Conservation (phyloP, 768 basidiomycete species). For the Amanita rubescens region DNA sequence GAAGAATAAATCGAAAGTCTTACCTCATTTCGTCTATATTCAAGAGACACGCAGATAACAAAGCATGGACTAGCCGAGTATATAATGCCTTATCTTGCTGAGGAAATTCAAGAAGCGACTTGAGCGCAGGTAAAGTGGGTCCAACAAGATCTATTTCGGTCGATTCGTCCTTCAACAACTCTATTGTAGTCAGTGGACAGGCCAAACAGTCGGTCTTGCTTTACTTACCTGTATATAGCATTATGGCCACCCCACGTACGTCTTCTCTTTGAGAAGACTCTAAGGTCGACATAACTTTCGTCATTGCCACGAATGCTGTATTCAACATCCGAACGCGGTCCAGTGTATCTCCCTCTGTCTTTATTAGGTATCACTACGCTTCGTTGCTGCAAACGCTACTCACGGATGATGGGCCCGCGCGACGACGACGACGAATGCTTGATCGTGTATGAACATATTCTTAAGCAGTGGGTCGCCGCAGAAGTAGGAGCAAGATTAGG, state of each 20-base stretch:
- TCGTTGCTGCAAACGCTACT: conserved; percentile 9
- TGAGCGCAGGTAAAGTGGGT: conserved; percentile 75
- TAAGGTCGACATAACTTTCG: conserved; percentile 49
- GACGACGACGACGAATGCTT: conserved; percentile 60
- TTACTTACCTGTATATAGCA: conserved; percentile 64
- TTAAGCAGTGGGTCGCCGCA: conserved; percentile 60
- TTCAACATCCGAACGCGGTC: conserved; percentile 62
- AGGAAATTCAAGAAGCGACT: conserved; percentile 57
- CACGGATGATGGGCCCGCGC: conserved; percentile 47
- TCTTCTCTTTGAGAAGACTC: conserved; percentile 59
- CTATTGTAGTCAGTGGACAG: conserved; percentile 23
- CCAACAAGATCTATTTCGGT: conserved; percentile 73
- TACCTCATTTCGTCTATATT: conserved; percentile 93
- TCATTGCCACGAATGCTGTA: conserved; percentile 54
- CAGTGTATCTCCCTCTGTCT: conserved; percentile 36
- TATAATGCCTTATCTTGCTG: conserved; percentile 44
- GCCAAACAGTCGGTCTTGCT: background rate
- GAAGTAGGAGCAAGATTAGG: conserved; percentile 33
- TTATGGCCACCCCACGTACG: conserved; percentile 68
- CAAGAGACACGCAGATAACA: conserved; percentile 78
- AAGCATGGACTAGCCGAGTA: conserved; percentile 59
- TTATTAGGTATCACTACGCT: conserved; percentile 5
- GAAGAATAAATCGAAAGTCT: conserved; percentile 15
- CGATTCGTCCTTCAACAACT: conserved; percentile 82
- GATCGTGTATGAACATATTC: conserved; percentile 77